Conservation (phyloP, 352 stramenopile genomes). For the Phytopythium helicoides region DNA sequence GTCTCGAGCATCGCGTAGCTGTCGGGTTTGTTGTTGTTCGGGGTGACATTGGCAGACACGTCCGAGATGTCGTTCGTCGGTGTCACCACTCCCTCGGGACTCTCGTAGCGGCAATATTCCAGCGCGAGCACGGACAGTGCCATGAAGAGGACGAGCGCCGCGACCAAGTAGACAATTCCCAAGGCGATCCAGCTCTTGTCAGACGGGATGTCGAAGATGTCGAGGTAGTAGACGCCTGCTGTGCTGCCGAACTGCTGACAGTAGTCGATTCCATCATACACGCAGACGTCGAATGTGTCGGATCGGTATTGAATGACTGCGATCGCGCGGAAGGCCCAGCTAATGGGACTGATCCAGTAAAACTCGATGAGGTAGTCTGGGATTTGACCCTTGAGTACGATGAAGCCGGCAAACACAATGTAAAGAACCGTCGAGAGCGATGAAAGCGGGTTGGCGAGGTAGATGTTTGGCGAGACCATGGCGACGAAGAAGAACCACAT, state of each 20-base stretch:
- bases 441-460: conserved; percentile 37
- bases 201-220: conserved; percentile 36
- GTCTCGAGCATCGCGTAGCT: too few relatives aligned
- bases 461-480: conserved; percentile 22
- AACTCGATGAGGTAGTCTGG: conserved; percentile 48
- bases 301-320: conserved; percentile 45
- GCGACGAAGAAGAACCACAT: conserved; percentile 42
- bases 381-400: conserved; percentile 37
- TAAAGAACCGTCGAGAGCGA: conserved; percentile 42
- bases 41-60: neutral
- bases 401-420: conserved; percentile 45
- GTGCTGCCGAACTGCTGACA: conserved; percentile 22
- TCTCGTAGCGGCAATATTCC: conserved; percentile 29
- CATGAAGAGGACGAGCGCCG: conserved; percentile 31
- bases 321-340: conserved; percentile 41
- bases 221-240: conserved; percentile 38
- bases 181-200: conserved; percentile 41
- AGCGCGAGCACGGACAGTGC: conserved; percentile 22
- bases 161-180: conserved; percentile 32
- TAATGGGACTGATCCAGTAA: conserved; percentile 60
- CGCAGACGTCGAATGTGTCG: conserved; percentile 26
- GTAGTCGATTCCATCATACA: conserved; percentile 28
- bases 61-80: neutral
- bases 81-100: neutral
- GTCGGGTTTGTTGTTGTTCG: neutral